A percentile compares a stretch with the other conserved stretches of the same genome.
Evolutionary conservation across 768 basidiomycete genomes (phyloP).

Genomic region (Lyophyllum semitale): DNA sequence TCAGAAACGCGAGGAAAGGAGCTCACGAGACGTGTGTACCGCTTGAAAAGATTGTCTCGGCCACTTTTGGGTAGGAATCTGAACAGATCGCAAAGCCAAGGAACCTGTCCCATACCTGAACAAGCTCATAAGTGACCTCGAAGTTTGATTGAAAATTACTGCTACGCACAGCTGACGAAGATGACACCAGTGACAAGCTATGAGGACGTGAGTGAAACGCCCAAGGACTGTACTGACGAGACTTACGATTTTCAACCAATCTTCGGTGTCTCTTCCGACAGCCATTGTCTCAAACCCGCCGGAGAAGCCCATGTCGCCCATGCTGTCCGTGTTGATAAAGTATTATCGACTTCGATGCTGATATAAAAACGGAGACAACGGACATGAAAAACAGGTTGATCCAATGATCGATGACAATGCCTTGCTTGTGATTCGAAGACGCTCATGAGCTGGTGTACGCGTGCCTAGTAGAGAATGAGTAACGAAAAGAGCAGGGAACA

Average conservation of each 20-base stretch:
- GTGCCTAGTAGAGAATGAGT: not conserved
- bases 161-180: too few species aligned
- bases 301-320: conserved; percentile 2
- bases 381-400: not conserved
- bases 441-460: not conserved
- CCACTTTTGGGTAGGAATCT: not conserved
- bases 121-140: not conserved
- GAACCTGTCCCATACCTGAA: conserved; percentile 1
- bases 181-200: too few species aligned
- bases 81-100: not conserved
- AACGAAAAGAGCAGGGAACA: not conserved
- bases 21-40: not conserved
- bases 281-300: not conserved
- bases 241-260: not conserved
- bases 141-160: not conserved
- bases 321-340: not conserved
- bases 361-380: too few species aligned
- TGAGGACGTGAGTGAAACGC: not conserved
- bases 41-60: not conserved
- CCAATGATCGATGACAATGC: not conserved
- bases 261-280: not conserved
- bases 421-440: not conserved
- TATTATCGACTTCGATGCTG: not conserved
- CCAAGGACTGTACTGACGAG: not conserved
- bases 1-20: not conserved